A percentile compares a stretch with the other conserved stretches of the same genome.
Evolutionary conservation across 2,329 filamentous ascomycete genomes (phyloP).

Genomic region (Pseudocercospora fuligena): DNA sequence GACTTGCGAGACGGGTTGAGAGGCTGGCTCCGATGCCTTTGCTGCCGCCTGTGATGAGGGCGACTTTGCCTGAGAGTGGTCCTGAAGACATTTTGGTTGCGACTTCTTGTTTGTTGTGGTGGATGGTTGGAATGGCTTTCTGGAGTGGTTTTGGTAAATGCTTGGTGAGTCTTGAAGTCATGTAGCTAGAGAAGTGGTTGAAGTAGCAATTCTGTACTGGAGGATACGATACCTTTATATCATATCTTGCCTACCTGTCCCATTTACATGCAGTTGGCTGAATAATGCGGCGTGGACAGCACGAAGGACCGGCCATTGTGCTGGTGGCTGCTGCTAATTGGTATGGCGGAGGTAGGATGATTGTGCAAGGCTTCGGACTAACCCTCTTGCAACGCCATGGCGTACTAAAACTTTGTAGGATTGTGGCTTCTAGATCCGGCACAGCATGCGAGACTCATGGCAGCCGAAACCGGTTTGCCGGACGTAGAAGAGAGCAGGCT

Average conservation of each 20-base stretch:
- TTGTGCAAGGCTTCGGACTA: not conserved
- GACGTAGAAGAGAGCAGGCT: not conserved
- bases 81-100: conserved; percentile 1
- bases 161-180: not conserved
- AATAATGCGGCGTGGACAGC: too few relatives aligned
- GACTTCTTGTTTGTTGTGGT: not conserved
- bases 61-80: conserved; percentile 23
- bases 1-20: conserved; percentile 37
- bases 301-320: not conserved
- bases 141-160: not conserved
- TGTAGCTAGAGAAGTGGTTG: not conserved
- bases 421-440: not conserved
- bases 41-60: conserved; percentile 23
- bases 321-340: not conserved
- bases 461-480: not conserved
- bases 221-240: too few relatives aligned
- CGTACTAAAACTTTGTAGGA: not conserved
- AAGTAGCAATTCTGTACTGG: not conserved
- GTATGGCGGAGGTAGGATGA: not conserved
- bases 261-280: not conserved
- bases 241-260: not conserved
- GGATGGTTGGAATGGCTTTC: not conserved
- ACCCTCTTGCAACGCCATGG: not conserved
- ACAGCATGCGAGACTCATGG: not conserved
- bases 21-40: conserved; percentile 23